Percentiles rank a stretch among this genome's conserved stretches.
Conservation (phyloP, 176 grass and related monocot species). For the Carex cristatella region DNA sequence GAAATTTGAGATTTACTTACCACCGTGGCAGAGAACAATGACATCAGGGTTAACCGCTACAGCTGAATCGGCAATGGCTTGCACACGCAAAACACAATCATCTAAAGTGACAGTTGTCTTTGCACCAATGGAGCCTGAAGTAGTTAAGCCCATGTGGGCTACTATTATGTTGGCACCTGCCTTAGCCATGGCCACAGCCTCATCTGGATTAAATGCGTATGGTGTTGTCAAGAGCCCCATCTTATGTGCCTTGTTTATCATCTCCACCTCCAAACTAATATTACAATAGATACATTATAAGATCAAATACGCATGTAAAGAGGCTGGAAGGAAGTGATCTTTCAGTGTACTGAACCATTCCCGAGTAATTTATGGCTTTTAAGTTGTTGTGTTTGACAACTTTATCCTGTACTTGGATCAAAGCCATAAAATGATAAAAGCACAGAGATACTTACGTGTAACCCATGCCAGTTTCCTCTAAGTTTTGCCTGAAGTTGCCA, state of each 20-base stretch:
- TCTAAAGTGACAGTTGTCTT: conserved; percentile 62
- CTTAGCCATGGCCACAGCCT: conserved; percentile 75
- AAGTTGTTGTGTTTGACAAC: background rate
- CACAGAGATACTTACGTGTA: conserved; percentile 49
- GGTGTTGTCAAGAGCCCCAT: conserved; percentile 85
- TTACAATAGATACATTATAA: conserved; percentile 5
- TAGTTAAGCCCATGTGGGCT: conserved; percentile 91
- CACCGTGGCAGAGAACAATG: conserved; percentile 86
- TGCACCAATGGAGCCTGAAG: conserved; percentile 85
- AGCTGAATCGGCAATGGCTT: conserved; percentile 72
- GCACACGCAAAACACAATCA: conserved; percentile 51
- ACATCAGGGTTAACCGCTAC: conserved; percentile 59
- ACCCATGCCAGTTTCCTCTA: conserved; percentile 99
- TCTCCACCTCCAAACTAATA: conserved; percentile 81
- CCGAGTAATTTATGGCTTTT: background rate
- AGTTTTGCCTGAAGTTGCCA: conserved; percentile 82
- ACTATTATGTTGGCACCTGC: conserved; percentile 78
- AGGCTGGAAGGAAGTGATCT: background rate
- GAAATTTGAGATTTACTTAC: conserved; percentile 25
- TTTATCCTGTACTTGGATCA: background rate
- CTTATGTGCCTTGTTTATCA: conserved; percentile 70
- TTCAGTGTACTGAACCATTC: background rate
- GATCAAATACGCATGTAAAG: background rate
- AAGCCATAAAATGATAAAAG: background rate
- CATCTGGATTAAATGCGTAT: conserved; percentile 78